A percentile compares a stretch with the other conserved stretches of the same genome.
phyloP scores from a whole-genome alignment of 2,329 filamentous ascomycete species.

The Laburnicola sp. region DNA sequence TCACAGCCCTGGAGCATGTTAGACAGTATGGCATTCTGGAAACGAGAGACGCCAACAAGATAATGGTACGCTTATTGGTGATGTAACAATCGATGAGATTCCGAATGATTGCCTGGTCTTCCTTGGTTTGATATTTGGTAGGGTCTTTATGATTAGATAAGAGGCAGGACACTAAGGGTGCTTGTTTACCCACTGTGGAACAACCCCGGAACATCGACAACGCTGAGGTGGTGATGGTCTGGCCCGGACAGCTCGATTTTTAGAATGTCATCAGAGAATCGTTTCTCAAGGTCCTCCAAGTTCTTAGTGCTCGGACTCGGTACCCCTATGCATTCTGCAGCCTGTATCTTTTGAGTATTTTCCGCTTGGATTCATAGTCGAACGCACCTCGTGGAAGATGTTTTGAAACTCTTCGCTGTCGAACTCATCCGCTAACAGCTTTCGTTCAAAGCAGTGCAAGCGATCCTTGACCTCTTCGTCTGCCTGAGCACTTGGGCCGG shows the following conservation, averaged over 20 bases:
- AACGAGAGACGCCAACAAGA: constrained; percentile 2
- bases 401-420: constrained; percentile 8
- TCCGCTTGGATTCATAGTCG: background rate
- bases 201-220: constrained; percentile 50
- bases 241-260: constrained; percentile 48
- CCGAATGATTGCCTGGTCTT: constrained; percentile 13
- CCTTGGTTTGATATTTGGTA: constrained; percentile 16
- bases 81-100: constrained; percentile 13
- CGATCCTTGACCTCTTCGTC: constrained; percentile 5
- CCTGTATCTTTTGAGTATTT: background rate
- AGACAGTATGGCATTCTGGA: background rate
- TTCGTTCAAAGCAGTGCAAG: constrained; percentile 8
- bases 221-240: constrained; percentile 44
- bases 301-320: constrained; percentile 11
- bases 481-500: constrained; percentile 8
- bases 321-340: constrained; percentile 14
- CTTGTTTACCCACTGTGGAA: constrained; percentile 28
- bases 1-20: constrained; percentile 9
- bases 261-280: constrained; percentile 36
- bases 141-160: constrained; percentile 3
- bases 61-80: constrained; percentile 13
- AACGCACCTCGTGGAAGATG: constrained; percentile 10
- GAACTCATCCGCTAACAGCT: constrained; percentile 6
- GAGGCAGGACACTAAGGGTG: too few species aligned
- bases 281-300: constrained; percentile 12